Base-by-base conservation (phyloP, 768 basidiomycete species). In the Mycena indigotica region DNA sequence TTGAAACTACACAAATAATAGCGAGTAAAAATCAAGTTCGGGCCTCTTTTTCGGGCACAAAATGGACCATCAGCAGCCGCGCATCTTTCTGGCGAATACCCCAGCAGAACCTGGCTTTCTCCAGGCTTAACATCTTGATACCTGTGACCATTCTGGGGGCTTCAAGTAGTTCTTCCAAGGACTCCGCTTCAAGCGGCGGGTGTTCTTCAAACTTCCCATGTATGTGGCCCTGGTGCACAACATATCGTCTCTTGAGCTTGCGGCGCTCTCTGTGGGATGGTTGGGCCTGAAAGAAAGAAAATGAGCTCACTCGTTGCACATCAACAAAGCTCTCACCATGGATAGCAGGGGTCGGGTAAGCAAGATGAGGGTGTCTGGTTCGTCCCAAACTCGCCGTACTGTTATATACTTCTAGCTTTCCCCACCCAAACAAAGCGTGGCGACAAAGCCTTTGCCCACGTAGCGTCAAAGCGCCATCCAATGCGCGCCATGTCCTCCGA, bases 101-200 rank as follows among this genome's bases (percentile, higher is more conserved):
- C 41, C 41, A 44, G 23, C 41, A 44, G 8, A 13, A 44, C n/a
- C 6, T 44, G 8, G 41, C 41, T 44, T 15, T 48, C 46, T 24
- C 21, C 21, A 48, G 21, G 13, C 13, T 26, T 26, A 48, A 6
- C 46, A 13, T 10, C 25, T 48, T 48, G 6, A 23, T 12, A 6
- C 46, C 46, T 6, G 46, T 48, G 24, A 48, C 46, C 46, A 48
- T 48, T 21, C 46, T 23, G 24, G 46, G 46, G 24, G 46, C 46
- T 23, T 24, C 23, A 28, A 48, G 46, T 26, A 48, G 25, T n/a
- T 48, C 46, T 28, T 48, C 24, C 13, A 25, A 8, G 8, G 46
- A 25, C 25, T 48, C 46, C 13, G 5, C 5, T 13, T 25, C 25
- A n/a, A n/a, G n/a, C n/a, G n/a, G n/a, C n/a, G n/a, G n/a, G n/a